Evolutionary conservation across 257 asterid genomes (phyloP), one percentile per base, ranked within the genome.

Genomic region (Penstemon newberryi): DNA sequence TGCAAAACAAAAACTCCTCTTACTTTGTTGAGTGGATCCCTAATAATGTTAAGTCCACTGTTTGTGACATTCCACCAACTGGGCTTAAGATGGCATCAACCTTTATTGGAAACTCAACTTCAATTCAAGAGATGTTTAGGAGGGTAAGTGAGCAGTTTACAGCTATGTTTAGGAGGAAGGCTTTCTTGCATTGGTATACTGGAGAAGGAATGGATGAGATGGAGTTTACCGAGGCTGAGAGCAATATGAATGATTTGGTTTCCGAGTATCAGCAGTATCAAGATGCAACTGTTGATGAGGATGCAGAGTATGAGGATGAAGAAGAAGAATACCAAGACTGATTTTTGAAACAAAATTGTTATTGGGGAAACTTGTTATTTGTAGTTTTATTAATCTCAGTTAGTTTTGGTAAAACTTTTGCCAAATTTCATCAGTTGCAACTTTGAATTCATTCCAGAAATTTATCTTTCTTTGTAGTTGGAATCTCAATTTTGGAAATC

Each of bases 21-120:
- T 76, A 76, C 73, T 77, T 77, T 1, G 77, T 77, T 0, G 81
- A 77, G 54, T 77, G 81, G 81, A 77, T 77, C 65, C 81, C 81
- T 1, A 76, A 76, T 60, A 76, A 76, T 3, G 81, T 76, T 43
- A 76, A 76, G 6, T 76, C 80, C 4, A 76, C 80, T 0, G 80
- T 76, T n/a, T 76, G 80, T 5, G 80, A 76, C 63, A 76, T 76
- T 5, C 80, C 80, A 45, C 80, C 80, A 4, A 70, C 80, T 1
- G 80, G 80, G 19, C 76, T 76, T 5, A 75, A 70, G 76, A 75
- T 75, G 80, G 76, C 76, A 0, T 75, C 80, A 0, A 75, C 80
- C 0, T 76, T 76, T 9, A 67, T 76, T 1, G 80, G 80, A 4
- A 76, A 76, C 70, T 76, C 80, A 0, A 76, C 80, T 0, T 76